phyloP scores from a whole-genome alignment of 2,329 filamentous ascomycete genomes.

The Cladosporium sp. region DNA sequence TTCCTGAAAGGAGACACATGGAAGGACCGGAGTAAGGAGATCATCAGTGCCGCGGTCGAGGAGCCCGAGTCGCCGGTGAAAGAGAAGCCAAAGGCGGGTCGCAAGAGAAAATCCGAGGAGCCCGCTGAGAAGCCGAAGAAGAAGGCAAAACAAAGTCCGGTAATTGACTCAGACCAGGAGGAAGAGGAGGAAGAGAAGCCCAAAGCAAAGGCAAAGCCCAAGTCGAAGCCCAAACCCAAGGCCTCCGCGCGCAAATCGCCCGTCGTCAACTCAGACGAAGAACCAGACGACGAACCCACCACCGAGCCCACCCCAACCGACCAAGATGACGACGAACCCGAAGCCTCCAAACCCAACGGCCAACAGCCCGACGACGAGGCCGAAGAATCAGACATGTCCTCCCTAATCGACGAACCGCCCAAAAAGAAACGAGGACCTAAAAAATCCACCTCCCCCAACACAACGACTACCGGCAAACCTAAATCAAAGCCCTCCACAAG shows the following conservation, averaged over 20 bases:
- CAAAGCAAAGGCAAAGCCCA: conserved; percentile 3
- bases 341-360: conserved; percentile 11
- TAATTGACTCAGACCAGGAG: conserved; percentile 3
- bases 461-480: neutral
- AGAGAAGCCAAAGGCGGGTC: conserved; percentile 20
- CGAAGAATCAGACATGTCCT: conserved; percentile 59
- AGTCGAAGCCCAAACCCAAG: conserved; percentile 9
- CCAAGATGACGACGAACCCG: neutral
- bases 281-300: conserved; percentile 16
- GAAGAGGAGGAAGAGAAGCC: conserved; percentile 7
- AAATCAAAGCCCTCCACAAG: conserved; percentile 20
- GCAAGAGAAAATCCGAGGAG: conserved; percentile 28
- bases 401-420: conserved; percentile 70
- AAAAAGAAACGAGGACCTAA: conserved; percentile 47
- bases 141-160: conserved; percentile 15
- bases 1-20: conserved; percentile 53
- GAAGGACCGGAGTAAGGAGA: conserved; percentile 48
- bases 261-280: conserved; percentile 9
- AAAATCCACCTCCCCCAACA: conserved; percentile 28
- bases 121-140: conserved; percentile 21
- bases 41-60: conserved; percentile 49
- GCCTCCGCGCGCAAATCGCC: neutral
- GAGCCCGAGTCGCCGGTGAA: conserved; percentile 17
- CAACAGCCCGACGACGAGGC: conserved; percentile 12
- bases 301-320: neutral